Evolutionary conservation across 805 yeast genomes (phyloP).

Genomic region (Starmerella asiatica): DNA sequence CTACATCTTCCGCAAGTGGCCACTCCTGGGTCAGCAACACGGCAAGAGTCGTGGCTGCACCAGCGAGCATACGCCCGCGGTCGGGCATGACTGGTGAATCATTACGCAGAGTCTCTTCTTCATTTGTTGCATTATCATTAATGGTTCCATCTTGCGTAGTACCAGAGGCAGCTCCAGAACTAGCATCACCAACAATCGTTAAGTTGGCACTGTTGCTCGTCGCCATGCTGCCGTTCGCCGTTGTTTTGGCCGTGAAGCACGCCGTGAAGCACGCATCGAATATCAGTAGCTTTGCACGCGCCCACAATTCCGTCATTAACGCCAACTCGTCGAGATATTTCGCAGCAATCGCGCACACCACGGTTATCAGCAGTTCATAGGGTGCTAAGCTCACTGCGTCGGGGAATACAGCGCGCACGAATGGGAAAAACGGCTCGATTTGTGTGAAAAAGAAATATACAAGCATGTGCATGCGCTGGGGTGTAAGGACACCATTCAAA

Average conservation of each 20-base stretch:
- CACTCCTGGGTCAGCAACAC: constrained; percentile 80
- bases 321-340: constrained; percentile 34
- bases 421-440: constrained; percentile 85
- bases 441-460: constrained; percentile 44
- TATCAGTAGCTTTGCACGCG: background rate
- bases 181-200: too few species aligned
- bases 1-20: constrained; percentile 30
- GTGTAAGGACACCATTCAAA: constrained; percentile 41
- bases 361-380: constrained; percentile 68
- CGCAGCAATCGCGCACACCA: constrained; percentile 67
- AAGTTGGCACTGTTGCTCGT: too few species aligned
- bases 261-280: background rate
- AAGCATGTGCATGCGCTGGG: constrained; percentile 27
- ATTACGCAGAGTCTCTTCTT: background rate
- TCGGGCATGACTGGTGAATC: too few species aligned
- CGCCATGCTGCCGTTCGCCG: too few species aligned
- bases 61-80: constrained; percentile 22
- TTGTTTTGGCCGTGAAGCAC: background rate
- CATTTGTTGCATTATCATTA: too few species aligned
- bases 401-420: constrained; percentile 62
- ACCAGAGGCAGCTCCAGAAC: constrained; percentile 91
- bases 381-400: constrained; percentile 52
- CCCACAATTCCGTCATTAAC: background rate
- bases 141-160: too few species aligned
- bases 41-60: constrained; percentile 70